Evolutionary conservation across 2,329 filamentous ascomycete genomes (phyloP).

Genomic region (Epichloe glyceriae): DNA sequence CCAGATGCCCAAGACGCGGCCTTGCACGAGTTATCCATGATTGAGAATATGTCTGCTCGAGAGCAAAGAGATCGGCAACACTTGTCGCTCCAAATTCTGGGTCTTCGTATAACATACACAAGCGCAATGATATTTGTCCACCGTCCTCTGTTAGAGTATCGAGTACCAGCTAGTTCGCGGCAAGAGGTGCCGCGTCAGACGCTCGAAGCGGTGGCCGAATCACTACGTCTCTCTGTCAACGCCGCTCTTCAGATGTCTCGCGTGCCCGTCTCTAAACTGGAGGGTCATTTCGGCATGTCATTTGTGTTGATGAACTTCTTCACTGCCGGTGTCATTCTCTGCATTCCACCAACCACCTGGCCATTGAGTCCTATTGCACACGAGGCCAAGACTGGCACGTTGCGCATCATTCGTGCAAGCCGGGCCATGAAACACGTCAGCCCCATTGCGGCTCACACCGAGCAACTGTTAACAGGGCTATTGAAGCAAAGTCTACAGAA

Average conservation of each 20-base stretch:
- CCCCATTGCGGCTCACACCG: slow-evolving; percentile 2
- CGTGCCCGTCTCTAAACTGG: slow-evolving; percentile 14
- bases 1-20: not conserved
- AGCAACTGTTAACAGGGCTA: slow-evolving; percentile 1
- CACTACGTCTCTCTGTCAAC: slow-evolving; percentile 11
- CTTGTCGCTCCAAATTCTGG: slow-evolving; percentile 1
- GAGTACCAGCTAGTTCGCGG: slow-evolving; percentile 1
- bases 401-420: slow-evolving; percentile 16
- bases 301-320: slow-evolving; percentile 11
- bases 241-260: slow-evolving; percentile 18
- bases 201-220: slow-evolving; percentile 14
- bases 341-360: slow-evolving; percentile 16
- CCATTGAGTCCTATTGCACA: slow-evolving; percentile 15
- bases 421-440: slow-evolving; percentile 6
- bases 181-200: slow-evolving; percentile 5
- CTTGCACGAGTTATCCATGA: not conserved
- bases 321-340: slow-evolving; percentile 15
- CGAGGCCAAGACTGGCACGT: slow-evolving; percentile 17
- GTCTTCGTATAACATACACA: not conserved
- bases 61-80: slow-evolving; percentile 1
- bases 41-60: not conserved
- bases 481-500: slow-evolving; percentile 2
- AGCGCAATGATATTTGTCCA: slow-evolving; percentile 5
- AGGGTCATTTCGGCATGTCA: slow-evolving; percentile 12
- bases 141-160: slow-evolving; percentile 2